Evolutionary conservation across 1,284 basidiomycete species (phyloP), one percentile per base, ranked within the genome.

Genomic region (Sanguinoderma infundibulare): DNA sequence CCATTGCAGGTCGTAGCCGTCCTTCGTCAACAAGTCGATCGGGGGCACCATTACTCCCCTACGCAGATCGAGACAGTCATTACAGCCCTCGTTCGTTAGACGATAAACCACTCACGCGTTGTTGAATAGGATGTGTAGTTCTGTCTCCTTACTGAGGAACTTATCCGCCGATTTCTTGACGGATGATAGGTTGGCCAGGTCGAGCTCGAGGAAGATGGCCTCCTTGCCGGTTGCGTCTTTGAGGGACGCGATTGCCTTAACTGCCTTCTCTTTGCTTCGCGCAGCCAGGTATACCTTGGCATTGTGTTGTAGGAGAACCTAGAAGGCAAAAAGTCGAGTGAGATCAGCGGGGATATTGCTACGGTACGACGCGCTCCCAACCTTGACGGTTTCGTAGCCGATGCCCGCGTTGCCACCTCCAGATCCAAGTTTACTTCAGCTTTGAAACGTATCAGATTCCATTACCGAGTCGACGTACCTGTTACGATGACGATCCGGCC

Each of bases 261-360:
- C 59, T 0, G 80, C 81, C 55, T 80, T 82, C 12, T 66, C 58
- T 53, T 74, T 71, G 49, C 69, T 75, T 1, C 85, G 76, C 5
- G 78, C 73, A 1, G 79, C 81, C 56, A 87, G 74, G 67, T 85
- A 86, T 2, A 87, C 85, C 51, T 76, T 83, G 0, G 83, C 83
- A 42, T 81, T 79, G 49, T 77, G 74, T 22, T 75, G 64, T 53
- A 84, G 75, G 6, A 84, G 74, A 12, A 75, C 77, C 77, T 78
- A 39, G 2, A 26, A 5, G 10, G 12, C 5, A 10, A 15, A 22
- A 9, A 17, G 10, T 42, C 40, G 9, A 5, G 28, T 35, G 8
- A 24, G 12, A n/a, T 22, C 3, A n/a, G 14, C 17, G 22, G 15
- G 14, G 26, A 30, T 36, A 9, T 20, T 32, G 1, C 17, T n/a